Evolutionary conservation across 192 early-diverging fungal genomes (phyloP).

Genomic region (Coemansia sp.): DNA sequence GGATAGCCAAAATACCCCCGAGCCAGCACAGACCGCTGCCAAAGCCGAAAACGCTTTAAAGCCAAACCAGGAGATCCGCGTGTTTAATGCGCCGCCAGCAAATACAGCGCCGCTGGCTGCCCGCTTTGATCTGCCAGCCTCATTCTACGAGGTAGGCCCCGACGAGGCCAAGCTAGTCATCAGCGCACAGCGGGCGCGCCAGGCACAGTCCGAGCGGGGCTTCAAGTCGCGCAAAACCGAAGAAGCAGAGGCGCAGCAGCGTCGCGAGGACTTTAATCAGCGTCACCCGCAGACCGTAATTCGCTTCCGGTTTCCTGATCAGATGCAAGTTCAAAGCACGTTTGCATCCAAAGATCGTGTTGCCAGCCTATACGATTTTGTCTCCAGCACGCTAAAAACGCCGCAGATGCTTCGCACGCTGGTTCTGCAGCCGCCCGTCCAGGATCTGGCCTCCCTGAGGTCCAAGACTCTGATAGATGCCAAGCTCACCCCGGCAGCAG

Average conservation of each 20-base stretch:
- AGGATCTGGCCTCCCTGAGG: constrained; percentile 12
- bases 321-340: constrained; percentile 66
- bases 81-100: constrained; percentile 57
- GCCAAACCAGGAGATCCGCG: constrained; percentile 17
- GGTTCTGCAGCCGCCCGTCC: constrained; percentile 31
- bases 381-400: constrained; percentile 6
- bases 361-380: constrained; percentile 28
- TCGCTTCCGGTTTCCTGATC: constrained; percentile 83
- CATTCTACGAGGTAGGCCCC: constrained; percentile 75
- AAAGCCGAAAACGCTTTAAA: too few species aligned
- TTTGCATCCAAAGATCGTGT: constrained; percentile 67
- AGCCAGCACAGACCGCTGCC: too few species aligned
- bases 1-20: background rate
- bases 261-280: constrained; percentile 18
- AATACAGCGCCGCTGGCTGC: constrained; percentile 25
- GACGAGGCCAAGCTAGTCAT: constrained; percentile 71
- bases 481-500: constrained; percentile 36
- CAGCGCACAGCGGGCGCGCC: constrained; percentile 55
- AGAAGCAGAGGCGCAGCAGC: constrained; percentile 65
- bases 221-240: constrained; percentile 79
- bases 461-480: constrained; percentile 23
- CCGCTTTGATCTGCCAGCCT: constrained; percentile 73
- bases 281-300: constrained; percentile 58
- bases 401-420: constrained; percentile 19
- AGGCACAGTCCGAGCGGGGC: constrained; percentile 60